These are phyloP conservation scores for Aegilops speltoides DNA, from an alignment of 176 grass and related monocot genomes.

Conservation along the genomic window DNA sequence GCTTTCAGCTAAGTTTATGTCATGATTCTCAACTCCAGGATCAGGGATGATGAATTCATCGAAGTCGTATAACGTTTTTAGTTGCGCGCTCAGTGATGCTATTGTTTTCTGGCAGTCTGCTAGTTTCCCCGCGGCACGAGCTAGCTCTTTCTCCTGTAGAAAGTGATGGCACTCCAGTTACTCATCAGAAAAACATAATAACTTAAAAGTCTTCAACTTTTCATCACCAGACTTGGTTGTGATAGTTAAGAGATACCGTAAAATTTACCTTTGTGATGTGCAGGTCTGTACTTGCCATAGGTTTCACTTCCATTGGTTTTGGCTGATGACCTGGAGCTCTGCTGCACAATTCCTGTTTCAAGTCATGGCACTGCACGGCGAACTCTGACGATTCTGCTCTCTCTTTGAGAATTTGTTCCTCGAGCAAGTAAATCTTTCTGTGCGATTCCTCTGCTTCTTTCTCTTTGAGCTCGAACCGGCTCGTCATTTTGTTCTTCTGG, in stretches of 20 bases:
- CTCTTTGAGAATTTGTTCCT: constrained; percentile 59
- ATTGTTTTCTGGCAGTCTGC: constrained; percentile 90
- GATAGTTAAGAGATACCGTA: background rate
- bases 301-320: constrained; percentile 20
- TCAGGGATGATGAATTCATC: constrained; percentile 45
- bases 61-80: constrained; percentile 67
- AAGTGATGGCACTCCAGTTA: constrained; percentile 15
- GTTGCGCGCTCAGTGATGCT: constrained; percentile 64
- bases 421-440: constrained; percentile 31
- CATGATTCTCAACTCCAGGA: constrained; percentile 28
- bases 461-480: constrained; percentile 45
- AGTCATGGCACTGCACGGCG: constrained; percentile 36
- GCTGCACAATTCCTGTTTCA: constrained; percentile 47
- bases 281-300: constrained; percentile 35
- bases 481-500: constrained; percentile 52
- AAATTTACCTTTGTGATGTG: constrained; percentile 62
- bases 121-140: constrained; percentile 63
- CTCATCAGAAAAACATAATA: background rate
- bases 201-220: background rate
- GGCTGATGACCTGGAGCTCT: constrained; percentile 26
- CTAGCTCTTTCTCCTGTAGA: constrained; percentile 64
- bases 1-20: constrained; percentile 4
- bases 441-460: constrained; percentile 43
- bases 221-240: background rate
- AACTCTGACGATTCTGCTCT: constrained; percentile 25